Percentiles rank a stretch among this genome's conserved stretches.
phyloP scores from a whole-genome alignment of 805 yeast species.

The Candida ipomoeae region DNA sequence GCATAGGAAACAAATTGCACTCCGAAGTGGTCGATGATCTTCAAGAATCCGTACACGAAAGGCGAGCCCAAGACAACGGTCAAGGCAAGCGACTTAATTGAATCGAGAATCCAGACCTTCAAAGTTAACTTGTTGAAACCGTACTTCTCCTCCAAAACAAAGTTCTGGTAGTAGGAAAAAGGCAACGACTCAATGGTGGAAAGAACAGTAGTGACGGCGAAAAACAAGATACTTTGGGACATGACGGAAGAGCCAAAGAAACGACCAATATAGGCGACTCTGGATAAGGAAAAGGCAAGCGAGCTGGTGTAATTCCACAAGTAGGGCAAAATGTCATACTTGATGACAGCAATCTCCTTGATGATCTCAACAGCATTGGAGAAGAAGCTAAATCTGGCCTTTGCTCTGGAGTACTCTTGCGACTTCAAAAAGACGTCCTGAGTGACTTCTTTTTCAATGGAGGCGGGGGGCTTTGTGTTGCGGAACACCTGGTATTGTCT shows the following conservation, averaged over 20 bases:
- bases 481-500: constrained; percentile 73
- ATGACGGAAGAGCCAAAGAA: constrained; percentile 50
- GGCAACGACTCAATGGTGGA: constrained; percentile 62
- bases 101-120: constrained; percentile 68
- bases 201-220: constrained; percentile 50
- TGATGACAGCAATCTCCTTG: constrained; percentile 55
- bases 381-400: constrained; percentile 63
- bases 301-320: constrained; percentile 50
- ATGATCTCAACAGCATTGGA: constrained; percentile 47
- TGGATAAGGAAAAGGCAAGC: constrained; percentile 52
- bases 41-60: constrained; percentile 66
- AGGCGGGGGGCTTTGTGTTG: constrained; percentile 55
- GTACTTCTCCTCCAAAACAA: constrained; percentile 85
- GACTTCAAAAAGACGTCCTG: constrained; percentile 72
- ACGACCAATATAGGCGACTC: constrained; percentile 28
- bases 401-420: constrained; percentile 74
- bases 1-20: constrained; percentile 77
- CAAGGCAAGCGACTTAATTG: constrained; percentile 55
- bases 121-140: constrained; percentile 89
- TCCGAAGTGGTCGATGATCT: constrained; percentile 76
- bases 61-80: constrained; percentile 65
- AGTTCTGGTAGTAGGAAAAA: constrained; percentile 66
- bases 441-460: constrained; percentile 64
- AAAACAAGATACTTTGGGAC: constrained; percentile 63
- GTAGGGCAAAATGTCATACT: constrained; percentile 48